Evolutionary conservation across 2,329 filamentous ascomycete species (phyloP).

Genomic region (Cladosporium sp.): DNA sequence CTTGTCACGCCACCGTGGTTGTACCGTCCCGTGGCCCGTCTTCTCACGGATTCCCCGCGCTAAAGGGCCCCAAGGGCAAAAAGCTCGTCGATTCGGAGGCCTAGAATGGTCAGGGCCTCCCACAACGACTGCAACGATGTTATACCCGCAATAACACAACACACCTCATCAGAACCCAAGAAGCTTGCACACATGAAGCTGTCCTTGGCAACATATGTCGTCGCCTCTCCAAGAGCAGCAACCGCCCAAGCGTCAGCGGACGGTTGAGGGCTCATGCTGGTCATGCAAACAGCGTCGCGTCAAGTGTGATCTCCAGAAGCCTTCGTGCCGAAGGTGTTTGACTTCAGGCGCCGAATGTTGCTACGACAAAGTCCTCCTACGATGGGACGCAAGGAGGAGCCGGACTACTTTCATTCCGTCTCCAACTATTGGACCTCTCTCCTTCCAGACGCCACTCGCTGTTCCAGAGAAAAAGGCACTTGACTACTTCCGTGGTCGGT

Average conservation of each 20-base stretch:
- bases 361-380: slow-evolving; percentile 19
- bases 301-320: slow-evolving; percentile 49
- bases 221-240: slow-evolving; percentile 18
- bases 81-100: not conserved
- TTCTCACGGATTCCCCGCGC: slow-evolving; percentile 3
- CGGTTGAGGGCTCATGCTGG: slow-evolving; percentile 42
- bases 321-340: slow-evolving; percentile 28
- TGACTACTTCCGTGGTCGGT: slow-evolving; percentile 17
- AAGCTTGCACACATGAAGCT: slow-evolving; percentile 13
- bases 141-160: slow-evolving; percentile 3
- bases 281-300: slow-evolving; percentile 49
- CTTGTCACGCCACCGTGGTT: not conserved
- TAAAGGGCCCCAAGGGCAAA: not conserved
- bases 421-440: slow-evolving; percentile 16
- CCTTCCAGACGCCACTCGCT: slow-evolving; percentile 20
- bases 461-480: slow-evolving; percentile 19
- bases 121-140: not conserved
- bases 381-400: slow-evolving; percentile 17
- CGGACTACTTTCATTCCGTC: slow-evolving; percentile 3
- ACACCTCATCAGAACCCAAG: not conserved
- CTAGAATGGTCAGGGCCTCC: not conserved
- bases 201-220: slow-evolving; percentile 14
- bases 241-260: slow-evolving; percentile 20
- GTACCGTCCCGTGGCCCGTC: not conserved
- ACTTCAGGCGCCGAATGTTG: slow-evolving; percentile 14